phyloP scores from a whole-genome alignment of 306 rosid genomes.

The Abrus precatorius region DNA sequence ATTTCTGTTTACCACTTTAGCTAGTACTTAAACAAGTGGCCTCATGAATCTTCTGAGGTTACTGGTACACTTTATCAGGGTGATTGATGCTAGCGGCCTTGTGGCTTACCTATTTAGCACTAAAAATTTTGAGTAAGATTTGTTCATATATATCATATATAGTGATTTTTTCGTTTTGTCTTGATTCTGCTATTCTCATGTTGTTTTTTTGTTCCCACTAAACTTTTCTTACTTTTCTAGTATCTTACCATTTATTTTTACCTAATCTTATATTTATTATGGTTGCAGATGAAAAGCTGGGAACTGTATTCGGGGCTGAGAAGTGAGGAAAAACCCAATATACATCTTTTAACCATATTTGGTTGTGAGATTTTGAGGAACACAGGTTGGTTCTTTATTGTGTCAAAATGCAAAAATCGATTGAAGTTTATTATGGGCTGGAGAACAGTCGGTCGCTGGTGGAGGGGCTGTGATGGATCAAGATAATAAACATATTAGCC shows the following conservation, averaged over 20 bases:
- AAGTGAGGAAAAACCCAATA: constrained; percentile 14
- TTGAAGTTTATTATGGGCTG: constrained; percentile 19
- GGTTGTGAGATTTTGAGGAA: constrained; percentile 25
- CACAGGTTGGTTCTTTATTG: constrained; percentile 5
- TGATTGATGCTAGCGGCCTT: constrained; percentile 24
- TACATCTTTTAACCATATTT: neutral
- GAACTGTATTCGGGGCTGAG: constrained; percentile 29
- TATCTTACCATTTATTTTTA: constrained; percentile 31
- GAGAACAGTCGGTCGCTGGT: constrained; percentile 17
- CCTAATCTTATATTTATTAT: constrained; percentile 45
- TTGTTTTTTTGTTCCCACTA: constrained; percentile 1
- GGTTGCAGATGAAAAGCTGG: constrained; percentile 61
- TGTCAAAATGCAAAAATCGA: constrained; percentile 14
- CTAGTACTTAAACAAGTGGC: constrained; percentile 17
- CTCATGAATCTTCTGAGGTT: constrained; percentile 27
- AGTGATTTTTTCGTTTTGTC: constrained; percentile 39
- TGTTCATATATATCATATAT: neutral
- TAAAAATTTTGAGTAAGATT: constrained; percentile 6
- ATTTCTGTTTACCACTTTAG: neutral
- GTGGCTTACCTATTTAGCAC: constrained; percentile 4
- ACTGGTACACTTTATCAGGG: neutral
- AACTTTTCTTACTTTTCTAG: constrained; percentile 31
- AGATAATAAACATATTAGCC: constrained; percentile 19
- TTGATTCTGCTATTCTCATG: constrained; percentile 34
- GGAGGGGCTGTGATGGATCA: constrained; percentile 38